phyloP scores from a whole-genome alignment of 2,329 filamentous ascomycete genomes.

The Sclerotinia borealis region DNA sequence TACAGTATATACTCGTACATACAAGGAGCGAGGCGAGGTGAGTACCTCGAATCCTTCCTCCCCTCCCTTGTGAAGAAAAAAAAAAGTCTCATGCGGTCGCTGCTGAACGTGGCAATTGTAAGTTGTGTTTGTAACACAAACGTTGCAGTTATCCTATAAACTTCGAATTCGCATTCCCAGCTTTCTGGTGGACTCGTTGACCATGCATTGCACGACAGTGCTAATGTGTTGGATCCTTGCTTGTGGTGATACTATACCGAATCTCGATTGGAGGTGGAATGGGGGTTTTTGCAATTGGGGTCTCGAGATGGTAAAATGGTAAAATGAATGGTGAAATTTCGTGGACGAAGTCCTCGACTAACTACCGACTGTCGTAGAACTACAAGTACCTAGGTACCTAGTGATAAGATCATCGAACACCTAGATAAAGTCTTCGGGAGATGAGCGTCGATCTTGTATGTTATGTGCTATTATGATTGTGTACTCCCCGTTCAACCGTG shows the following conservation, averaged over 20 bases:
- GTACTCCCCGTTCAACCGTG: not conserved
- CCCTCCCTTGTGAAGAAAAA: constrained; percentile 6
- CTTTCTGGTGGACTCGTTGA: not conserved
- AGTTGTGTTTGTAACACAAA: constrained; percentile 11
- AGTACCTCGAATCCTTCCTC: constrained; percentile 3
- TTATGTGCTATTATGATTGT: not conserved
- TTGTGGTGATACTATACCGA: not conserved
- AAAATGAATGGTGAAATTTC: too few relatives aligned
- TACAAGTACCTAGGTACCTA: too few relatives aligned
- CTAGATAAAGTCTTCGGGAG: constrained; percentile 1
- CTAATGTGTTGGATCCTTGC: not conserved
- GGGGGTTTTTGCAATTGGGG: not conserved
- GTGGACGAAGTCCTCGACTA: not conserved
- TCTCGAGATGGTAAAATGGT: not conserved
- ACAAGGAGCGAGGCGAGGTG: not conserved
- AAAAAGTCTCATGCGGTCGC: constrained; percentile 12
- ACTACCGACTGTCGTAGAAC: not conserved
- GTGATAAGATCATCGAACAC: not conserved
- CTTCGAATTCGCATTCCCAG: not conserved
- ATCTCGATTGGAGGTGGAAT: not conserved
- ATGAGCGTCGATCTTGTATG: not conserved
- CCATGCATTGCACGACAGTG: constrained; percentile 2
- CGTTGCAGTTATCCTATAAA: not conserved
- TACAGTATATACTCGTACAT: too few relatives aligned
- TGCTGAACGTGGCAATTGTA: constrained; percentile 14